Conservation (phyloP, 768 basidiomycete genomes). For the Lentinula sp. region DNA sequence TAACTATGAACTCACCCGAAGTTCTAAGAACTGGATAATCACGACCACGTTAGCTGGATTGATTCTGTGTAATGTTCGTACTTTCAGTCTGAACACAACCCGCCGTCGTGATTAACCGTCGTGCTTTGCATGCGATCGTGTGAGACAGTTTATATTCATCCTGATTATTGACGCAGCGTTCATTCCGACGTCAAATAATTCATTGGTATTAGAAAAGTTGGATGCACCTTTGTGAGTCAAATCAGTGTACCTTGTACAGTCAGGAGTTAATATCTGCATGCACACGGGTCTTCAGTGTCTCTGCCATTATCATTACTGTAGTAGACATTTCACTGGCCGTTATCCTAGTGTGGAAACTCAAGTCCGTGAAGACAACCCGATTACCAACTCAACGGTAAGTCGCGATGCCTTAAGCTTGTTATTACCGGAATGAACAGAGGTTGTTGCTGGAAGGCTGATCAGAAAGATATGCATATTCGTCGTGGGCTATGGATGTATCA, state of each 20-base stretch:
- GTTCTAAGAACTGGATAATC: not conserved
- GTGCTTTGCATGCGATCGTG: not conserved
- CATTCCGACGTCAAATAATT: not conserved
- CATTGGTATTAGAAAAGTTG: not conserved
- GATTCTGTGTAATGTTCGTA: not conserved
- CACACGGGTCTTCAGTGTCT: not conserved
- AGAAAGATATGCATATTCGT: not conserved
- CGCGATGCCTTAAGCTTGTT: not conserved
- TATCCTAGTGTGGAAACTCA: not conserved
- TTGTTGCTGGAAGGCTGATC: not conserved
- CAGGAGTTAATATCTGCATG: not conserved
- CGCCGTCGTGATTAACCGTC: not conserved
- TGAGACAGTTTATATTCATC: not conserved
- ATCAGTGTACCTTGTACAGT: not conserved
- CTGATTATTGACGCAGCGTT: not conserved
- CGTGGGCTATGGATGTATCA: not conserved
- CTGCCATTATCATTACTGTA: not conserved
- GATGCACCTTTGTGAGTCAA: not conserved
- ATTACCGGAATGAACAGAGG: not conserved
- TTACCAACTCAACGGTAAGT: not conserved
- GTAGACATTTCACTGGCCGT: not conserved
- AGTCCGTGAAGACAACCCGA: not conserved
- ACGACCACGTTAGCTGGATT: not conserved
- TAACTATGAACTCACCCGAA: not conserved
- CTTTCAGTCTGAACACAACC: not conserved